Percentiles rank a stretch among this genome's conserved stretches.
These are phyloP conservation scores for Solanum paucissectum DNA, from an alignment of 257 asterid genomes.

Conservation along the genomic window DNA sequence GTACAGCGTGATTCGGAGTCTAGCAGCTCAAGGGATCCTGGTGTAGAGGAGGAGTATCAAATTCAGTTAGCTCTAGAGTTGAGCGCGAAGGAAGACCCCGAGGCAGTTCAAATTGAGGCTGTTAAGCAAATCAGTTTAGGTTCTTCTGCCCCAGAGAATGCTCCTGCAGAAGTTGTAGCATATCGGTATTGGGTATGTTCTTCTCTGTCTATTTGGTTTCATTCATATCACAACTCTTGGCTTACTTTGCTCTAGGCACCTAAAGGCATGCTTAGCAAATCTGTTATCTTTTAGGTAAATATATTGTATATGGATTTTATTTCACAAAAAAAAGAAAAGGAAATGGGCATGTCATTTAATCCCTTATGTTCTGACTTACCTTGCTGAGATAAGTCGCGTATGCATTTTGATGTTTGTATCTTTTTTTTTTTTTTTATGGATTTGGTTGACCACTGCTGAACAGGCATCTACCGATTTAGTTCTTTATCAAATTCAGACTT, in stretches of 20 bases:
- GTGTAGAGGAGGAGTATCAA: constrained; percentile 88
- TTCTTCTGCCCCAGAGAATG: constrained; percentile 54
- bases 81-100: constrained; percentile 97
- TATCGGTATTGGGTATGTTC: constrained; percentile 81
- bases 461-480: not conserved
- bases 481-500: not conserved
- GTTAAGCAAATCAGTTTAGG: constrained; percentile 96
- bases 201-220: not conserved
- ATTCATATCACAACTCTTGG: not conserved
- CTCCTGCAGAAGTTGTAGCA: constrained; percentile 84
- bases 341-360: not conserved
- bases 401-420: not conserved
- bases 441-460: not conserved
- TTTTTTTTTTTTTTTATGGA: not conserved
- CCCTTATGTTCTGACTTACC: not conserved
- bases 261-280: not conserved
- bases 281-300: not conserved
- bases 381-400: not conserved
- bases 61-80: constrained; percentile 84
- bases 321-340: not conserved
- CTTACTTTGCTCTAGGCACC: not conserved
- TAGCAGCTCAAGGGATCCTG: constrained; percentile 63
- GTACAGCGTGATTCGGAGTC: constrained; percentile 51
- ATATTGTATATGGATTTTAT: not conserved
- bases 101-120: constrained; percentile 98